These are phyloP conservation scores for Fistulifera pelliculosa DNA, from an alignment of 108 stramenopile species.

Conservation along the genomic window DNA sequence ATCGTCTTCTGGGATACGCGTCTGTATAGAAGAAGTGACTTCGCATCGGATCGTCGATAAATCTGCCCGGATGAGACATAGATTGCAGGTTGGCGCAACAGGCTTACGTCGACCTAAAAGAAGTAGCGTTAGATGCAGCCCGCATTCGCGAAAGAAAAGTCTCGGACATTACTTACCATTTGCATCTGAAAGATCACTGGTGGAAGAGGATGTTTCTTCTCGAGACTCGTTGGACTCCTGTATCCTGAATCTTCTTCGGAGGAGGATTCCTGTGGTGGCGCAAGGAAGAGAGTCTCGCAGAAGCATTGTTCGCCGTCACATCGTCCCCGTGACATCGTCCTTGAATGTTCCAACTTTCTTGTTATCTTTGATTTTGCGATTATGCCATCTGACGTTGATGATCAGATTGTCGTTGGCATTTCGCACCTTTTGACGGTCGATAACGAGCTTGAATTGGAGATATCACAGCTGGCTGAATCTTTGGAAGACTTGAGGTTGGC, in stretches of 20 bases:
- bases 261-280: constrained; percentile 31
- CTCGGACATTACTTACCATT: constrained; percentile 18
- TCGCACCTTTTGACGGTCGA: constrained; percentile 38
- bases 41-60: constrained; percentile 82
- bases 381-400: constrained; percentile 54
- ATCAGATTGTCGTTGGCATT: constrained; percentile 43
- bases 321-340: constrained; percentile 81
- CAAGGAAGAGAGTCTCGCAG: constrained; percentile 62
- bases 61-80: constrained; percentile 69
- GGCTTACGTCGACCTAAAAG: constrained; percentile 32
- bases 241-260: constrained; percentile 73
- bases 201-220: constrained; percentile 52
- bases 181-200: constrained; percentile 33
- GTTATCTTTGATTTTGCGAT: constrained; percentile 40
- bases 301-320: constrained; percentile 82
- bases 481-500: constrained; percentile 3
- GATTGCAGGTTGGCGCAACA: constrained; percentile 57
- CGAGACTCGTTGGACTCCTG: constrained; percentile 70
- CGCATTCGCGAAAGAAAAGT: constrained; percentile 1
- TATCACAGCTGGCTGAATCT: constrained; percentile 29
- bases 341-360: constrained; percentile 32
- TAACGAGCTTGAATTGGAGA: constrained; percentile 35
- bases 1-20: constrained; percentile 33
- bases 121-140: constrained; percentile 9
- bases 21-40: constrained; percentile 70